Conservation (phyloP, 257 asterid genomes). For the Nicotiana paniculata region DNA sequence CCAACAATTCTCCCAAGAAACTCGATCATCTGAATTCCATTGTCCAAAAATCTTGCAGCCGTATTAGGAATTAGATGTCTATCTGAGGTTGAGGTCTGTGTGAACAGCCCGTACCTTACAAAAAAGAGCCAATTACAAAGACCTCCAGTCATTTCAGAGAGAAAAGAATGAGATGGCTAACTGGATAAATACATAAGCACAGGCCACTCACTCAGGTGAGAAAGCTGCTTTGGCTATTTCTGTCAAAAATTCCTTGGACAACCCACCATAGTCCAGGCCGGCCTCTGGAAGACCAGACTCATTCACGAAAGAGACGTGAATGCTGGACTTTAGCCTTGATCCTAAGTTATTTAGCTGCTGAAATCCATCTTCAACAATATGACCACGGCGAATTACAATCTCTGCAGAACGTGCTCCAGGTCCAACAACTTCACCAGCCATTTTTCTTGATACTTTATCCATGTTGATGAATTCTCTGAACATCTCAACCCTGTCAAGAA, state of each 20-base stretch:
- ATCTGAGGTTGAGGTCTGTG: slow-evolving; percentile 79
- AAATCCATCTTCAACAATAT: slow-evolving; percentile 89
- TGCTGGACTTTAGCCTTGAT: slow-evolving; percentile 67
- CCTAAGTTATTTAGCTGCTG: slow-evolving; percentile 79
- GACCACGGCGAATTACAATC: slow-evolving; percentile 78
- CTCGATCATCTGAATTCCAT: slow-evolving; percentile 82
- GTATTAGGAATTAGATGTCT: slow-evolving; percentile 79
- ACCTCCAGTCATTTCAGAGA: slow-evolving; percentile 16
- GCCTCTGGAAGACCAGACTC: slow-evolving; percentile 98
- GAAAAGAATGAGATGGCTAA: neutral
- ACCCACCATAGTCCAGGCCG: slow-evolving; percentile 97
- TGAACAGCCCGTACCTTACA: slow-evolving; percentile 80
- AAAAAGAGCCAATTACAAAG: slow-evolving; percentile 10
- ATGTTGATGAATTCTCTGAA: slow-evolving; percentile 88
- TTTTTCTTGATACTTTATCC: slow-evolving; percentile 81
- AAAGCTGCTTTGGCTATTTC: slow-evolving; percentile 80
- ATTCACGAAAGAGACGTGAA: slow-evolving; percentile 85
- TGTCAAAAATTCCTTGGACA: slow-evolving; percentile 92
- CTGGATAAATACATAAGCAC: slow-evolving; percentile 4
- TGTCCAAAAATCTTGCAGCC: slow-evolving; percentile 79
- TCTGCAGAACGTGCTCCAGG: slow-evolving; percentile 73
- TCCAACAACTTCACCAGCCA: slow-evolving; percentile 71
- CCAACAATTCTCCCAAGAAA: slow-evolving; percentile 92
- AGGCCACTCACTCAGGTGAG: slow-evolving; percentile 72
- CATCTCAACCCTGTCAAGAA: slow-evolving; percentile 71